Evolutionary conservation across 768 basidiomycete genomes (phyloP).

Genomic region (Collybia mongolica): DNA sequence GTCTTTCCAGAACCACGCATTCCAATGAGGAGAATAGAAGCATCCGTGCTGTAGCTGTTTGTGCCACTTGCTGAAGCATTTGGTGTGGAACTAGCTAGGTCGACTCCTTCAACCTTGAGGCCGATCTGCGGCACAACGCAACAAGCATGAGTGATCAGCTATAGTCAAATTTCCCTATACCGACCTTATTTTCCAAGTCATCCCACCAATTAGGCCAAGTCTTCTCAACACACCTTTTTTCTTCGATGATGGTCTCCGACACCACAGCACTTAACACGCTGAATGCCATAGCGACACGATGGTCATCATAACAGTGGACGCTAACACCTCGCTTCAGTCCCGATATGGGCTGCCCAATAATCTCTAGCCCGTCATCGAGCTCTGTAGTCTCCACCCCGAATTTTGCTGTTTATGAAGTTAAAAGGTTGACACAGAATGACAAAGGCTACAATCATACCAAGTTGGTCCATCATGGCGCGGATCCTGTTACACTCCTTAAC

Average conservation of each 20-base stretch:
- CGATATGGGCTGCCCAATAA: slow-evolving; percentile 72
- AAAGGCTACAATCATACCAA: slow-evolving; percentile 54
- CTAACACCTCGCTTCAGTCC: slow-evolving; percentile 70
- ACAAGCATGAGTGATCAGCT: neutral
- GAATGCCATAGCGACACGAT: slow-evolving; percentile 99
- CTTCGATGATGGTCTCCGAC: slow-evolving; percentile 79
- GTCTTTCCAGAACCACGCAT: slow-evolving; percentile 99
- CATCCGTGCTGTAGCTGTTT: slow-evolving; percentile 8
- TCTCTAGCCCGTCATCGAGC: slow-evolving; percentile 88
- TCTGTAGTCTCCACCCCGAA: slow-evolving; percentile 93
- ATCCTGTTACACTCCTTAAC: slow-evolving; percentile 99
- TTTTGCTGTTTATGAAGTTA: slow-evolving; percentile 56
- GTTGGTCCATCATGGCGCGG: slow-evolving; percentile 92
- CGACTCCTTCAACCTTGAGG: slow-evolving; percentile 81
- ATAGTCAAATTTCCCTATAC: slow-evolving; percentile 9
- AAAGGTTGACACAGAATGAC: neutral
- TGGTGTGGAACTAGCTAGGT: slow-evolving; percentile 47
- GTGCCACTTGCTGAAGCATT: slow-evolving; percentile 43
- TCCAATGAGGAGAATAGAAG: slow-evolving; percentile 32
- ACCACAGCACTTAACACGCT: slow-evolving; percentile 80
- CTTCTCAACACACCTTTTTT: slow-evolving; percentile 98
- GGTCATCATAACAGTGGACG: slow-evolving; percentile 96
- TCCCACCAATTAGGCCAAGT: slow-evolving; percentile 99
- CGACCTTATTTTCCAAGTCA: slow-evolving; percentile 90
- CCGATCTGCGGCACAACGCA: slow-evolving; percentile 63